Base-by-base conservation (phyloP, 2,329 filamentous ascomycete species). In the Fusarium haematococcum region DNA sequence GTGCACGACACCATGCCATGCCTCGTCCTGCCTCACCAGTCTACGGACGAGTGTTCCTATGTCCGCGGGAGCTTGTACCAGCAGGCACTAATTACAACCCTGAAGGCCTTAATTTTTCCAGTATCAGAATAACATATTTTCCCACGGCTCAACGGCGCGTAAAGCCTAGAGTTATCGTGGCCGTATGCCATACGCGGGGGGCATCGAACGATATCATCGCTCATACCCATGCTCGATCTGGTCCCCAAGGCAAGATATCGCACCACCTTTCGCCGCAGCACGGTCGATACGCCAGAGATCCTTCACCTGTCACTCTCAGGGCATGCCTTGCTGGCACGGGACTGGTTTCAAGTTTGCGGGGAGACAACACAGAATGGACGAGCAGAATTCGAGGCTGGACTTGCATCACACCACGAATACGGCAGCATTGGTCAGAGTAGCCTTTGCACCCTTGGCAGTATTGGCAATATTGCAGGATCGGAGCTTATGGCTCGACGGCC, bases 151-250 rank as follows among this genome's bases (percentile, higher is more conserved):
- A 45, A 37, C 43, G 41, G 39, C 52, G 52, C n/a, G 30, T 32
- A 30, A 56, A 56, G 45, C 10, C 35, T 35, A 41, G 50, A 39
- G 56, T 30, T 65, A 56, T 43, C 35, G 32, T 48, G 41, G 57
- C 48, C 52, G 63, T 68, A 59, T 50, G 66, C 68, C 67, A 25
- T 63, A 35, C 70, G 72, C 56, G 45, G 45, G 69, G 43, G 60
- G 30, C 33, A 74, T 78, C 76, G 76, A 78, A 76, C 73, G 57
- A 78, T 57, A 58, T 69, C 65, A 48, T 57, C 70, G 60, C 39
- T 59, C 23, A n/a, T 8, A 70, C 65, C 75, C 73, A 68, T 78
- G 68, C 65, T 58, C 60, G 37, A 71, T 75, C 75, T 78, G 48
- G 10, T 67, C 63, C 59, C 59, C 54, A 30, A 63, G 58, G 54